phyloP scores from a whole-genome alignment of 768 basidiomycete genomes.

The Obba rivulosa region DNA sequence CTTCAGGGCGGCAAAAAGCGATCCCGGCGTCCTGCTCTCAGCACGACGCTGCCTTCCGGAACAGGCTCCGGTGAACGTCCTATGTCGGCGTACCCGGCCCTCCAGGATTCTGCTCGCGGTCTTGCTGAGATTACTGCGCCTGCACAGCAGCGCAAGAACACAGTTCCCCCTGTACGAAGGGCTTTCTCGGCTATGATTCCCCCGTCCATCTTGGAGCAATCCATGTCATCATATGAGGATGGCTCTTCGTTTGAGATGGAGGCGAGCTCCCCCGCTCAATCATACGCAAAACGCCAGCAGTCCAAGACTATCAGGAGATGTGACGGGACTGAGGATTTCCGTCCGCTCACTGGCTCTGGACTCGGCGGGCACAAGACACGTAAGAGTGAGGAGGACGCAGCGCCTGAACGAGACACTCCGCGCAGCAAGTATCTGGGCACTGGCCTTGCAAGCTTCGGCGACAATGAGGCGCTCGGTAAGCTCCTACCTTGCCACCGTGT shows the following conservation, averaged over 20 bases:
- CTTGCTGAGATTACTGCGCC: conserved; percentile 17
- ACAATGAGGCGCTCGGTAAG: conserved; percentile 91
- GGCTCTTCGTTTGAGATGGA: conserved; percentile 46
- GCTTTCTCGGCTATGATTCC: conserved; percentile 73
- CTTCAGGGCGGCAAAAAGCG: conserved; percentile 48
- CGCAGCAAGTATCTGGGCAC: conserved; percentile 32
- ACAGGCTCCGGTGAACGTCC: conserved; percentile 21
- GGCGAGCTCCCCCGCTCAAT: conserved; percentile 77
- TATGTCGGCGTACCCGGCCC: conserved; percentile 27
- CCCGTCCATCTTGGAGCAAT: conserved; percentile 27
- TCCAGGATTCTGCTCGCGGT: conserved; percentile 31
- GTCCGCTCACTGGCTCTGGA: conserved; percentile 59
- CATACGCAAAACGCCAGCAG: conserved; percentile 73
- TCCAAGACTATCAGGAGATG: conserved; percentile 72
- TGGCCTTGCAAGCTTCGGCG: conserved; percentile 83
- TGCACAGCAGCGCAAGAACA: conserved; percentile 11
- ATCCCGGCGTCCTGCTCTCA: conserved; percentile 60
- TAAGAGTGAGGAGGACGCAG: conserved; percentile 7
- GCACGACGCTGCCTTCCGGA: conserved; percentile 51
- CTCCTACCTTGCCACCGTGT: conserved; percentile 91
- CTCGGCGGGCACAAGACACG: too few relatives aligned
- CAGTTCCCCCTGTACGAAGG: conserved; percentile 52
- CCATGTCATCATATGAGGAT: conserved; percentile 35
- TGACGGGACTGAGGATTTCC: conserved; percentile 79
- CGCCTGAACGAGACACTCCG: conserved; percentile 22